These are phyloP conservation scores for Hemileia vastatrix DNA, from an alignment of 1,284 basidiomycete genomes.

Conservation along the genomic window DNA sequence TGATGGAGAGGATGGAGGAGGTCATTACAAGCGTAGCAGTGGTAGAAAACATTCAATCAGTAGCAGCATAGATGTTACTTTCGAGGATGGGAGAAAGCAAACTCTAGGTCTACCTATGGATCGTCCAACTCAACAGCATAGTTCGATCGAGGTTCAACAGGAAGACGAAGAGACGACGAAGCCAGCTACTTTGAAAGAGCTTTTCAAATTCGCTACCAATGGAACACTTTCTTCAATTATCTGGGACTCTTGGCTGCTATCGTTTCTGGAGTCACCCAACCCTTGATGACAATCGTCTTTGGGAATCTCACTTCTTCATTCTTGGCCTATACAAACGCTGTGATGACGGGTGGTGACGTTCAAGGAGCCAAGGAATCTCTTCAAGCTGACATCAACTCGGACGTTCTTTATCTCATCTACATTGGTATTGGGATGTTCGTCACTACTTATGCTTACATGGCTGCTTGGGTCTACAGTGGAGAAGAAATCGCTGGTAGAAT, in stretches of 20 bases:
- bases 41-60: background rate
- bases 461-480: background rate
- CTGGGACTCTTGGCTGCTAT: background rate
- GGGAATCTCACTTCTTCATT: background rate
- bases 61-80: background rate
- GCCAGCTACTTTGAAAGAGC: background rate
- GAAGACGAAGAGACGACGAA: background rate
- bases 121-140: background rate
- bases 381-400: background rate
- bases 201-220: slow-evolving; percentile 3
- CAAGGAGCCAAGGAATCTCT: background rate
- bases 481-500: background rate
- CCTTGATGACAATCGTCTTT: slow-evolving; percentile 2
- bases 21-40: background rate
- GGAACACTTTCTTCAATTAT: background rate
- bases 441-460: background rate
- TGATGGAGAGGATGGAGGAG: background rate
- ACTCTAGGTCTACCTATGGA: background rate
- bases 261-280: background rate
- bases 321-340: background rate
- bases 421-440: background rate
- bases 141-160: background rate
- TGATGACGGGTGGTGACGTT: background rate
- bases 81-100: background rate
- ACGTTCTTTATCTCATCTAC: background rate